Evolutionary conservation across 2,329 filamentous ascomycete genomes (phyloP), one percentile per base, ranked within the genome.

Genomic region (Aureobasidium sp.): DNA sequence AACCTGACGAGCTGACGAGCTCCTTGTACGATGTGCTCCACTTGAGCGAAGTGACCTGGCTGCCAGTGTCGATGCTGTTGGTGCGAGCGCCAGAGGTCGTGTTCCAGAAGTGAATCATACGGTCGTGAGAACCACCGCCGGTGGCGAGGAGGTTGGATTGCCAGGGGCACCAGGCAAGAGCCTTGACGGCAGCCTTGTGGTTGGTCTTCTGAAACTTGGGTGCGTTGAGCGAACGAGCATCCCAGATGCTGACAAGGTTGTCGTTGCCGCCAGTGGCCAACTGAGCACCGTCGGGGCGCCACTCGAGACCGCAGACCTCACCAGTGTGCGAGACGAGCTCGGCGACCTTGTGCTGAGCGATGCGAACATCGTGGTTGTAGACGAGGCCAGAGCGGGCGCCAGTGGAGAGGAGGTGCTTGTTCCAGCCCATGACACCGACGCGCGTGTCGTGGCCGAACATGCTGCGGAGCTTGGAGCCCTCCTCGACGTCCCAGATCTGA

Each of bases 21-120:
- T 99, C 94, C 68, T 94, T 92, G 84, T 97, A 96, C 77, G 91
- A 88, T 65, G 91, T 91, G 82, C 90, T 96, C 94, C 94, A 99
- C 70, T 91, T 88, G 62, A 99, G 85, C 69, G 89, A 94, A 68
- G 94, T 99, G 63, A 99, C 95, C 77, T 99, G 94, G 51, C 91
- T 96, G 64, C 94, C 94, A 44, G 94, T 97, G 76, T 97, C 92
- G 76, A 99, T 97, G 83, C 91, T 96, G 87, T 99, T 99, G 79
- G 96, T 92, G 70, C 94, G 90, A 59, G 94, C 93, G 64, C 94
- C 94, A 5, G 93, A 96, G 25, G 94, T 97, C 51, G 92, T 95
- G 84, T 99, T 99, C 94, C 94, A 99, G 85, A 99, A 99, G 82
- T 99, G 94, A 76, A 99, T 99, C 78, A 97, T 90, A 69, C 91